Evolutionary conservation across 352 stramenopile genomes (phyloP).

Genomic region (Globisporangium nodosum): DNA sequence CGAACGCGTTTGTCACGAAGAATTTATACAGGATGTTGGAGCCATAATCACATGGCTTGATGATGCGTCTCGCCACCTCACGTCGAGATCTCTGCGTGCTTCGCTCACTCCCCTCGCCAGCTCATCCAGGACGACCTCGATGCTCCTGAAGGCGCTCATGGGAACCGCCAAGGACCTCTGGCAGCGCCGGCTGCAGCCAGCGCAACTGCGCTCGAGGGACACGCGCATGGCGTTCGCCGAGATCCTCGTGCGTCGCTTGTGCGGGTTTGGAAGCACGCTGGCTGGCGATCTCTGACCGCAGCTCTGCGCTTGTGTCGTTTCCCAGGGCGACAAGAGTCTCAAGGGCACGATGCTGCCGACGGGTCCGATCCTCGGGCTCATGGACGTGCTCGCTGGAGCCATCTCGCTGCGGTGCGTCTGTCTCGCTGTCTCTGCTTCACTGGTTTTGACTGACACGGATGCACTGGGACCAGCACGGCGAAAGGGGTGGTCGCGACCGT

Average conservation of each 20-base stretch:
- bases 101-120: not conserved
- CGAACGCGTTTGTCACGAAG: no score
- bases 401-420: conserved; percentile 28
- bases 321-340: conserved; percentile 41
- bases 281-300: no score
- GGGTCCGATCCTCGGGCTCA: conserved; percentile 45
- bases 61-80: no score
- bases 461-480: conserved; percentile 13
- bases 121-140: not conserved
- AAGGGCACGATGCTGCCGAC: conserved; percentile 38
- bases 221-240: conserved; percentile 50
- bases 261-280: not conserved
- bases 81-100: not conserved
- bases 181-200: conserved; percentile 34
- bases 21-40: no score
- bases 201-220: conserved; percentile 40
- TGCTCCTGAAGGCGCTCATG: conserved; percentile 38
- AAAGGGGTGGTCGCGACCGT: conserved; percentile 37
- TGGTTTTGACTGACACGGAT: no score
- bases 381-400: conserved; percentile 42
- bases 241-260: conserved; percentile 35
- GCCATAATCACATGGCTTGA: no score
- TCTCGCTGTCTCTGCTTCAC: no score
- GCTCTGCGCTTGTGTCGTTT: not conserved
- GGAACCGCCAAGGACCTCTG: conserved; percentile 37